phyloP scores from a whole-genome alignment of 2,329 filamentous ascomycete species.

The Xylariaceae sp. region DNA sequence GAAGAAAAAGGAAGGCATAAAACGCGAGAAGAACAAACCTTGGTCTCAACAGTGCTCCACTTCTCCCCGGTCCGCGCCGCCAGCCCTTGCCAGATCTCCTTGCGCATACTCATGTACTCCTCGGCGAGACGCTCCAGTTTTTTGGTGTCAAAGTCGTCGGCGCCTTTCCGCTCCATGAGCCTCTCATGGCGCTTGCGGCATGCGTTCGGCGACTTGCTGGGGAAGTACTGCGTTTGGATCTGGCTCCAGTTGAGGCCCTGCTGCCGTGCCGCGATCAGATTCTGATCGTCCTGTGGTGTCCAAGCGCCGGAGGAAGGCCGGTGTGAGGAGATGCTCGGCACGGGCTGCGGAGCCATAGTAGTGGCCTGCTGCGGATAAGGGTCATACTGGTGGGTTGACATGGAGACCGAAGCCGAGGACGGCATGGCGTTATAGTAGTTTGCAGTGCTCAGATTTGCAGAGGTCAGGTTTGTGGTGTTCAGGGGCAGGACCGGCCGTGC shows the following conservation, averaged over 20 bases:
- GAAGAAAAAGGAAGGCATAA: not conserved
- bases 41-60: constrained; percentile 69
- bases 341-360: constrained; percentile 35
- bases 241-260: constrained; percentile 80
- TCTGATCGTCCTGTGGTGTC: constrained; percentile 71
- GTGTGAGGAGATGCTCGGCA: constrained; percentile 35
- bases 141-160: constrained; percentile 74
- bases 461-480: constrained; percentile 17
- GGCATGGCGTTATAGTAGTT: constrained; percentile 40
- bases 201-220: constrained; percentile 74
- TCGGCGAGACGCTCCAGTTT: constrained; percentile 72
- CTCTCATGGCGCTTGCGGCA: constrained; percentile 88
- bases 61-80: constrained; percentile 76
- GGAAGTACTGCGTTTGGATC: constrained; percentile 75
- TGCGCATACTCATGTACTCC: constrained; percentile 76
- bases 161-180: constrained; percentile 71
- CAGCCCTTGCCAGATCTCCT: constrained; percentile 77
- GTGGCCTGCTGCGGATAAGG: constrained; percentile 41
- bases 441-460: too few relatives aligned
- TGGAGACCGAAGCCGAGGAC: constrained; percentile 28
- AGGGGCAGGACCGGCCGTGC: constrained; percentile 40
- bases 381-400: constrained; percentile 36
- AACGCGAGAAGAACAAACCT: constrained; percentile 42
- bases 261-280: constrained; percentile 67
- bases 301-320: constrained; percentile 66